Conservation (phyloP, 169 alveolate genomes). For the Cryptosporidium sp. region DNA sequence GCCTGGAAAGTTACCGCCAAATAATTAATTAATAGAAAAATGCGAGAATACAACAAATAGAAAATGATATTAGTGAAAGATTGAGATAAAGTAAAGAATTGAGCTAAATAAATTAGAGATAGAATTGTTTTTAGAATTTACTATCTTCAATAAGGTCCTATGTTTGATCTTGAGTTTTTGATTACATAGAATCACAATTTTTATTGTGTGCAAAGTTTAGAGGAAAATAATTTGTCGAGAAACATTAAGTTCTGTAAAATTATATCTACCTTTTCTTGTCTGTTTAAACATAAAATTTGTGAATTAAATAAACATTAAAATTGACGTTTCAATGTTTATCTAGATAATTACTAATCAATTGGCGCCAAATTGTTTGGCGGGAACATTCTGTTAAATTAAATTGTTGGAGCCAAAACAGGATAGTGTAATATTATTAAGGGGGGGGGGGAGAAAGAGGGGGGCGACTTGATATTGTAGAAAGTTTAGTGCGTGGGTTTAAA, state of each 20-base stretch:
- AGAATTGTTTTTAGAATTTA: background rate
- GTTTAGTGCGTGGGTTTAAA: background rate
- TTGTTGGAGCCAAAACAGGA: background rate
- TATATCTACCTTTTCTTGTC: no score
- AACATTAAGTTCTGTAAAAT: no score
- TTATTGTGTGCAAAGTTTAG: no score
- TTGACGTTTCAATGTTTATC: no score
- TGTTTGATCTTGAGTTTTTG: background rate
- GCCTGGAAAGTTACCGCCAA: background rate
- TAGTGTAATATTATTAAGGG: background rate
- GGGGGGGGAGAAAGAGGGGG: background rate
- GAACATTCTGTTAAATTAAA: background rate
- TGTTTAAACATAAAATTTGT: no score
- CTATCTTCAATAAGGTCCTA: background rate
- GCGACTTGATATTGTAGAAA: background rate
- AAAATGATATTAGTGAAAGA: background rate
- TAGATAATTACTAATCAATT: no score
- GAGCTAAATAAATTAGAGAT: background rate
- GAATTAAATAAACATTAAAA: no score
- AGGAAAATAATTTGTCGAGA: no score
- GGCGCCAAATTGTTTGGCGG: background rate
- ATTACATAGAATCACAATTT: background rate
- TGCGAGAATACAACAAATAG: background rate
- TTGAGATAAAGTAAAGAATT: background rate
- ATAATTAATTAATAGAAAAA: background rate